Percentiles rank a stretch among this genome's conserved stretches.
phyloP scores from a whole-genome alignment of 345 rosid genomes.

The Firmiana major region DNA sequence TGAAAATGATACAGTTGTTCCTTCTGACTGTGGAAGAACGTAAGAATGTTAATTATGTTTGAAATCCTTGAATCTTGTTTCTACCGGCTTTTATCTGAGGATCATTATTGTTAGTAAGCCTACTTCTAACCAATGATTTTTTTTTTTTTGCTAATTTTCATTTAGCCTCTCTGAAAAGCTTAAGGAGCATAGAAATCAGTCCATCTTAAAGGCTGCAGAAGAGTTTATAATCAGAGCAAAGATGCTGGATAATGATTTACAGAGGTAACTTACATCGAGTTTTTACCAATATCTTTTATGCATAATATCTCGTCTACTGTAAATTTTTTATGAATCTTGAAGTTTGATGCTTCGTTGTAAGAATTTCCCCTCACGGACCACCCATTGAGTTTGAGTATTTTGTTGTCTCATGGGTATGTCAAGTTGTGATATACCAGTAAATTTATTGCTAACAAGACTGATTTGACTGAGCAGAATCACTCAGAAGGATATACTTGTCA shows the following conservation, averaged over 20 bases:
- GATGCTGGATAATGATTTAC: slow-evolving; percentile 55
- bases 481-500: neutral
- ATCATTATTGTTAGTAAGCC: neutral
- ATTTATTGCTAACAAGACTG: neutral
- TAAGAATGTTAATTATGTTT: slow-evolving; percentile 33
- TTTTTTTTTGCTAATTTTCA: neutral
- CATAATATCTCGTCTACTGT: neutral
- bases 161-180: slow-evolving; percentile 45
- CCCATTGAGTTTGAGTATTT: neutral
- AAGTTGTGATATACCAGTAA: neutral
- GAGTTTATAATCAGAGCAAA: slow-evolving; percentile 46
- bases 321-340: neutral
- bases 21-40: slow-evolving; percentile 40
- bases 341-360: neutral
- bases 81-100: neutral
- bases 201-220: slow-evolving; percentile 62
- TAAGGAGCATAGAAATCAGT: slow-evolving; percentile 37
- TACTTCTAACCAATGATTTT: neutral
- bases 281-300: slow-evolving; percentile 9
- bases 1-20: slow-evolving; percentile 27
- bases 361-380: neutral
- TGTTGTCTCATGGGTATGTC: neutral
- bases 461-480: neutral
- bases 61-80: neutral
- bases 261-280: slow-evolving; percentile 40